Evolutionary conservation across 1,284 basidiomycete genomes (phyloP), one percentile per base, ranked within the genome.

Genomic region (Pseudomicrostroma phylloplanum): DNA sequence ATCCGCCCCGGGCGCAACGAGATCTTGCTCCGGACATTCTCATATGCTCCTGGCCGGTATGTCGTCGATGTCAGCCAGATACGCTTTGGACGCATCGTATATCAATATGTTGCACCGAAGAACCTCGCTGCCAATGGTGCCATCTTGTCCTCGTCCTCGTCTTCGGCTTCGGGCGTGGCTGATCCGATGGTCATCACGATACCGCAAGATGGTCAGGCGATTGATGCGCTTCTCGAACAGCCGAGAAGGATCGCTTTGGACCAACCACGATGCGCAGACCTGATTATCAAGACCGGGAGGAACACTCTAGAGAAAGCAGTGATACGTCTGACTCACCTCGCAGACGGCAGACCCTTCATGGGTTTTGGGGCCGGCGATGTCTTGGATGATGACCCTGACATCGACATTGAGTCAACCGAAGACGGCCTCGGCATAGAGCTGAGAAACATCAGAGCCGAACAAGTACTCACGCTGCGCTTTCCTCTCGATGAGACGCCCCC

Each of bases 31-130:
- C 67, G 65, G 57, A 70, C 70, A 55, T 57, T 68, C 1, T 65
- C 70, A 39, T 64, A 65, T 12, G 67, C 69, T 1, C 53, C 64
- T 6, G 77, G 77, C 7, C 62, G 64, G 11, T 79, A 67, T 46
- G 66, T 67, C 23, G 55, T 79, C 1, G 76, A 77, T 49, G 69
- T 73, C 36, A 70, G 70, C 15, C 77, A 79, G 64, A 60, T 79
- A 19, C 63, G 67, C 0, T 41, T 77, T 6, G 66, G 70, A 7
- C 57, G 60, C 26, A 51, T 75, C 42, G 69, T 77, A 54, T 67
- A 74, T 41, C 70, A 77, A 43, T 75, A 77, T 57, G 62, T 65
- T 19, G 55, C 66, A n/a, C 41, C 60, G 19, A 51, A 58, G 19
- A 54, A 56, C 11, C 43, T 55, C 1, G 17, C 56, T 0, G 21